phyloP scores from a whole-genome alignment of 176 grass and related monocot species.

The Avena sativa region DNA sequence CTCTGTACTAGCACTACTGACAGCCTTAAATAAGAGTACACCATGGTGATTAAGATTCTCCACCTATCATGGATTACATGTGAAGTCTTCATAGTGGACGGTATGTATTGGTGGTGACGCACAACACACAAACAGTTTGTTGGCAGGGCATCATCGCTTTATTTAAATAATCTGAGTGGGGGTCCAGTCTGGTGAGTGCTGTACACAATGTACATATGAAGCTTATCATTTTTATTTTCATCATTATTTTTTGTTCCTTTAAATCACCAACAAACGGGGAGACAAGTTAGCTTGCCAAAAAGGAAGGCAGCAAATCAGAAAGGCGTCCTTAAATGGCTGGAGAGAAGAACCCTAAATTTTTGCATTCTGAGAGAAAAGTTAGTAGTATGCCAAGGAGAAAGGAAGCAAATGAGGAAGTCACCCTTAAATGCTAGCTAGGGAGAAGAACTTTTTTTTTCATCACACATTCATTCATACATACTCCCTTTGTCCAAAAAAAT shows the following conservation, averaged over 20 bases:
- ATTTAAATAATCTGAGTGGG: not conserved
- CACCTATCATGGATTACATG: conserved; percentile 36
- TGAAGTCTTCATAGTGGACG: conserved; percentile 34
- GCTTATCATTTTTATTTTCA: not conserved
- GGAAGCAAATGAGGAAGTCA: not conserved
- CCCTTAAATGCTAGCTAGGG: not conserved
- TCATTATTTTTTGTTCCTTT: not conserved
- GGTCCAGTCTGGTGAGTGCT: conserved; percentile 10
- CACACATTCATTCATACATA: not conserved
- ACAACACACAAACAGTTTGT: not conserved
- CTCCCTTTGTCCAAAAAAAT: too few relatives aligned
- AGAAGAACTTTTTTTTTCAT: not conserved
- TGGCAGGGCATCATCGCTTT: conserved; percentile 19
- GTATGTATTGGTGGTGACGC: not conserved
- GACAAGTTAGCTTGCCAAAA: not conserved
- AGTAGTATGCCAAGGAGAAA: not conserved
- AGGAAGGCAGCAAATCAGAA: not conserved
- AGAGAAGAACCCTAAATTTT: too few relatives aligned
- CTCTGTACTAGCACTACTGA: not conserved
- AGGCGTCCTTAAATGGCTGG: not conserved
- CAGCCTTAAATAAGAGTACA: conserved; percentile 13
- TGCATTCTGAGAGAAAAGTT: not conserved
- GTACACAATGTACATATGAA: not conserved
- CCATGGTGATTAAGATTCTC: conserved; percentile 45
- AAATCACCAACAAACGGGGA: not conserved